phyloP scores from a whole-genome alignment of 1,139 yeast species.

The Hansenula sp. region DNA sequence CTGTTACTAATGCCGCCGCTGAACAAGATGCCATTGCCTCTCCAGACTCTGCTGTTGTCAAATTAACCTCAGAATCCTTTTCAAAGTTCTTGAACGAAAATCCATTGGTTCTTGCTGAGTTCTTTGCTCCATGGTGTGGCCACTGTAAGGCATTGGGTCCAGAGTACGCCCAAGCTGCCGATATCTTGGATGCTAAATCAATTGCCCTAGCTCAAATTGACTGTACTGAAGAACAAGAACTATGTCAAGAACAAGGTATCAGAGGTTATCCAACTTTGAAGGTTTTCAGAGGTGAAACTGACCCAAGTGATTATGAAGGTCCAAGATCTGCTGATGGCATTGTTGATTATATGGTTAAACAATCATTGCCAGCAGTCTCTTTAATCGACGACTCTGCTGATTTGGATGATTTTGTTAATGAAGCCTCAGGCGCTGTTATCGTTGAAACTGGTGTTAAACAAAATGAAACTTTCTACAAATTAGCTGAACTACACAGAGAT shows the following conservation, averaged over 20 bases:
- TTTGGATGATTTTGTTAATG: constrained; percentile 45
- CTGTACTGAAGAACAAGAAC: constrained; percentile 81
- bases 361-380: constrained; percentile 77
- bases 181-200: constrained; percentile 55
- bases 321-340: constrained; percentile 81
- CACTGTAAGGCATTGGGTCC: constrained; percentile 96
- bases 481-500: constrained; percentile 60
- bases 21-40: constrained; percentile 67
- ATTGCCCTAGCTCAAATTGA: constrained; percentile 88
- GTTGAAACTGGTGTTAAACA: constrained; percentile 35
- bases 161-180: constrained; percentile 84
- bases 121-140: constrained; percentile 99
- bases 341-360: constrained; percentile 74
- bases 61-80: constrained; percentile 62
- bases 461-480: constrained; percentile 46
- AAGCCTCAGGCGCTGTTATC: constrained; percentile 50
- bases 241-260: constrained; percentile 72
- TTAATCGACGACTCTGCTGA: constrained; percentile 43
- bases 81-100: constrained; percentile 63
- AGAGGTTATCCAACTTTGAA: constrained; percentile 92
- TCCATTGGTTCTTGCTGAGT: constrained; percentile 87
- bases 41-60: constrained; percentile 84
- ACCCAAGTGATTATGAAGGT: constrained; percentile 68
- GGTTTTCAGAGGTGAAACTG: constrained; percentile 65
- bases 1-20: constrained; percentile 23